Conservation (phyloP, 2,329 filamentous ascomycete genomes). For the Fusarium burgessii region DNA sequence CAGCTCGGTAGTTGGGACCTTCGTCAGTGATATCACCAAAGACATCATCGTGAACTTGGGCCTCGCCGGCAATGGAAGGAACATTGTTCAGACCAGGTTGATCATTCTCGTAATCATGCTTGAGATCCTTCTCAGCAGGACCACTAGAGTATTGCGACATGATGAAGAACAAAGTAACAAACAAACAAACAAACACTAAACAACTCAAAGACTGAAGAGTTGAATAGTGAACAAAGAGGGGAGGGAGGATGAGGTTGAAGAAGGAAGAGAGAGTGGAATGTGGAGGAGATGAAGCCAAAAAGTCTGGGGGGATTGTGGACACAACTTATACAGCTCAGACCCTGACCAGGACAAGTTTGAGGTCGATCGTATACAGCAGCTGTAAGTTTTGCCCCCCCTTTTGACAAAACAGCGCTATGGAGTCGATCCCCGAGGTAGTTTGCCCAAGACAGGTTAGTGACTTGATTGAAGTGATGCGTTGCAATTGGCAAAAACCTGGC, state of each 20-base stretch:
- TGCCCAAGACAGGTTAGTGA: conserved; percentile 12
- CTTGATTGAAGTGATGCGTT: not conserved
- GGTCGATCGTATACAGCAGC: not conserved
- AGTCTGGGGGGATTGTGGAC: conserved; percentile 35
- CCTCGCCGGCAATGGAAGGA: conserved; percentile 7
- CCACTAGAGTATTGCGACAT: conserved; percentile 31
- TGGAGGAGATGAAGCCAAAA: conserved; percentile 10
- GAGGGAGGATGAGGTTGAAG: not conserved
- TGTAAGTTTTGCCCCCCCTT: conserved; percentile 20
- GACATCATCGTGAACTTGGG: conserved; percentile 45
- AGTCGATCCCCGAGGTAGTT: conserved; percentile 23
- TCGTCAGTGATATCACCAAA: conserved; percentile 49
- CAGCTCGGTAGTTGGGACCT: conserved; percentile 49
- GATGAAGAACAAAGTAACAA: not conserved
- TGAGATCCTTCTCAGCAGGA: conserved; percentile 30
- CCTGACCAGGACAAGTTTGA: not conserved
- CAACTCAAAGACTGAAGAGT: conserved; percentile 28
- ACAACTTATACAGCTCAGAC: conserved; percentile 34
- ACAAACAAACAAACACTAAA: conserved; percentile 2
- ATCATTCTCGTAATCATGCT: conserved; percentile 25
- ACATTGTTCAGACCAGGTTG: not conserved
- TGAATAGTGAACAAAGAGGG: conserved; percentile 3
- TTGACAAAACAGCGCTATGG: conserved; percentile 17
- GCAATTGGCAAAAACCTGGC: conserved; percentile 15
- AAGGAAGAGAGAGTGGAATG: conserved; percentile 18